phyloP scores from a whole-genome alignment of 768 basidiomycete species.

The Podaxis pistillaris region DNA sequence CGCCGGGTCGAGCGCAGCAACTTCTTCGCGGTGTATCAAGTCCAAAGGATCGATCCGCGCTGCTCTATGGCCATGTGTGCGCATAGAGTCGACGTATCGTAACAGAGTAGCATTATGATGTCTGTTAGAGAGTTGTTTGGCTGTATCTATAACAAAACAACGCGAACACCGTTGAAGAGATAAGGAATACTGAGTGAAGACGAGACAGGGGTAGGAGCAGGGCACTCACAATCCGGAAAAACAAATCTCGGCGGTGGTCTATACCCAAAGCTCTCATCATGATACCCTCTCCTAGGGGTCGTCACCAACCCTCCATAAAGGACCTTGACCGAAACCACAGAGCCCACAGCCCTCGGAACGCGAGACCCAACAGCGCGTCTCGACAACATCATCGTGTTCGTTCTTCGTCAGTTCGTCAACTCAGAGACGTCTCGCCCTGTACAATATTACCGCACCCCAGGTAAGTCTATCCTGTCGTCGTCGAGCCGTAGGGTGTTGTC shows the following conservation, averaged over 20 bases:
- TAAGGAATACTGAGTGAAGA: background rate
- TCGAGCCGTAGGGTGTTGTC: background rate
- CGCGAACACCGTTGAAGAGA: background rate
- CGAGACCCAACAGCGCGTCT: background rate
- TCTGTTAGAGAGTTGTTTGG: constrained; percentile 65
- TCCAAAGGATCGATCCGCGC: constrained; percentile 87
- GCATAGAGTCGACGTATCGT: constrained; percentile 86
- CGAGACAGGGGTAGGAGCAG: background rate
- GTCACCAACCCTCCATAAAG: background rate
- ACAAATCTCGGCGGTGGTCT: constrained; percentile 60
- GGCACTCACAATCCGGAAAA: constrained; percentile 68
- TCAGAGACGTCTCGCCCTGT: too few species aligned
- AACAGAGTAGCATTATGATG: constrained; percentile 72
- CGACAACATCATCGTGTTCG: background rate
- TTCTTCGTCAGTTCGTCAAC: too few species aligned
- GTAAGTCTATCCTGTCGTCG: background rate
- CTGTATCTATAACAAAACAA: constrained; percentile 47
- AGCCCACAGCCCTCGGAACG: background rate
- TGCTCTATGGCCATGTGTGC: constrained; percentile 83
- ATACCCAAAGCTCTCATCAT: constrained; percentile 81
- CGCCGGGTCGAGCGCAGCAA: constrained; percentile 68
- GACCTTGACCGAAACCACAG: background rate
- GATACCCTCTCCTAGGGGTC: constrained; percentile 40
- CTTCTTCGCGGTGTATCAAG: constrained; percentile 80
- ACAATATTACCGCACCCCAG: background rate